Evolutionary conservation across 2,329 filamentous ascomycete species (phyloP).

Genomic region (Monosporascus sp.): DNA sequence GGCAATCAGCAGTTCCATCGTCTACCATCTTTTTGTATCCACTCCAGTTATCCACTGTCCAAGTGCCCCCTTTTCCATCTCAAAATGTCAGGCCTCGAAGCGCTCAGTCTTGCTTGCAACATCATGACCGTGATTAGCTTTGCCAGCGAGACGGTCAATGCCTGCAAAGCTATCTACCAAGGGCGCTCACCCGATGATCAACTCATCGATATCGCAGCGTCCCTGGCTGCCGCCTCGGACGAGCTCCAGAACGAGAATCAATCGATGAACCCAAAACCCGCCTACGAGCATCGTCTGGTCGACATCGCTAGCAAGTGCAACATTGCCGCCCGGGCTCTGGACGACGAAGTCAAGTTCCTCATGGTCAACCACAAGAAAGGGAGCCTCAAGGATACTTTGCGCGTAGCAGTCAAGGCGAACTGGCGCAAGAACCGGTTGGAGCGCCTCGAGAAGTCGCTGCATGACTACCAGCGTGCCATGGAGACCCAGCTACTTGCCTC

Average conservation of each 20-base stretch:
- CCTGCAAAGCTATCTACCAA: slow-evolving; percentile 14
- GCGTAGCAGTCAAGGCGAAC: slow-evolving; percentile 8
- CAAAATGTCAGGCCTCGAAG: slow-evolving; percentile 11
- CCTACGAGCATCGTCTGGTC: slow-evolving; percentile 1
- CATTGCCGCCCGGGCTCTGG: slow-evolving; percentile 3
- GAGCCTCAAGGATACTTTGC: slow-evolving; percentile 3
- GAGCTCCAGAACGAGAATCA: background rate
- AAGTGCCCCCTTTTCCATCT: too few relatives aligned
- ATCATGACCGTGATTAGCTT: slow-evolving; percentile 18
- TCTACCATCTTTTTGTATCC: too few relatives aligned
- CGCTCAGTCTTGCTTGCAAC: slow-evolving; percentile 20
- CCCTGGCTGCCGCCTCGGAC: slow-evolving; percentile 1
- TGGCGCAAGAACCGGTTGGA: slow-evolving; percentile 18
- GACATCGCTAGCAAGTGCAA: slow-evolving; percentile 3
- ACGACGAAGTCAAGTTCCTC: slow-evolving; percentile 7
- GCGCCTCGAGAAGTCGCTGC: slow-evolving; percentile 10
- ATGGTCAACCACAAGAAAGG: background rate
- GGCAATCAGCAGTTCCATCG: too few relatives aligned
- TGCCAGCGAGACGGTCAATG: slow-evolving; percentile 9
- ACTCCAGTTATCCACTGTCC: too few relatives aligned
- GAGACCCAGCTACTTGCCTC: slow-evolving; percentile 1
- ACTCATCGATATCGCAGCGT: background rate
- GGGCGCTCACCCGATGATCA: slow-evolving; percentile 1
- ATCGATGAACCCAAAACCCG: background rate
- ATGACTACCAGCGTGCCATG: slow-evolving; percentile 3